Evolutionary conservation across 768 basidiomycete genomes (phyloP), one percentile per base, ranked within the genome.

Genomic region (Tricholoma terreum): DNA sequence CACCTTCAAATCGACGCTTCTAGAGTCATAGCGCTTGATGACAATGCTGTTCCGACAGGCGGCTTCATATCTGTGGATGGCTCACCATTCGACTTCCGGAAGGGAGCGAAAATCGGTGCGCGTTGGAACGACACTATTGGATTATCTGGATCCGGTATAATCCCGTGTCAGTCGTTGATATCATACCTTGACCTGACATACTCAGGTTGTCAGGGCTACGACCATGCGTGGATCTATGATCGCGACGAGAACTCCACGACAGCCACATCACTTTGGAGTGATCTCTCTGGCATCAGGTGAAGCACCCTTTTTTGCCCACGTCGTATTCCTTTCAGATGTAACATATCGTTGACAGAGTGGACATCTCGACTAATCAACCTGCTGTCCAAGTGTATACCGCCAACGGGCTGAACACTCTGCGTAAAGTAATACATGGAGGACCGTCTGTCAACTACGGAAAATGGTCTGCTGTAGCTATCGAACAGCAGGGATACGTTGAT

Each of bases 401-500:
- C 1, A 78, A 69, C 60, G 77, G 75, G 70, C 64, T 83, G 19
- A 71, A 79, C 59, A 76, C 75, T 0, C 72, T 77, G 8, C 73
- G 82, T 0, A 84, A 84, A 63, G 64, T 46, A 0, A 70, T 75
- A 11, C 83, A 83, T 51, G 82, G 81, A 4, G 82, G 81, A 0
- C 75, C 80, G 1, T 63, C 63, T 6, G 58, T 71, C 14, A 73
- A 68, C 12, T 83, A 82, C 63, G 71, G 70, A 2, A 68, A 62
- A 34, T 77, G 69, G 61, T 71, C 75, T 42, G 80, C 78, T 0
- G 75, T 83, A 14, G 82, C 80, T 0, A 76, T 84, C 52, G 82
- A 83, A 61, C 81, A 81, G 60, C 73, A 81, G 61, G 79, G 80
- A 7, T 79, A 78, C 58, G 70, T 83, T 43, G 82, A 78, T 63